Evolutionary conservation across 1,284 basidiomycete genomes (phyloP), one percentile per base, ranked within the genome.

Genomic region (Austroboletus novae-zelandiae): DNA sequence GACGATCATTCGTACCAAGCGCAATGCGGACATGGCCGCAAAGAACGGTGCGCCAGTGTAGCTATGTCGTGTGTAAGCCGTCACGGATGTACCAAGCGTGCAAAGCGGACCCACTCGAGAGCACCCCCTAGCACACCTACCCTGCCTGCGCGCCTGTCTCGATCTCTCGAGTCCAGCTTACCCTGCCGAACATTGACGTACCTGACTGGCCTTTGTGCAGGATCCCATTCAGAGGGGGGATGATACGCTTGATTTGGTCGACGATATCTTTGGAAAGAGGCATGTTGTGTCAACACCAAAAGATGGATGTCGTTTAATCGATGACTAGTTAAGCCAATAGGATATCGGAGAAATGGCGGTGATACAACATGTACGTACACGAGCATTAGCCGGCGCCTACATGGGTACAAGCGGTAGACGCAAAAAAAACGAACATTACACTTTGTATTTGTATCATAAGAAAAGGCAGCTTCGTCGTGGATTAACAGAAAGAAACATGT

Each of bases 41-140:
- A 96, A 99, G 78, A 86, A 99, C 0, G 96, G 96, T 23, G 96
- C 96, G 15, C 96, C 97, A 0, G 94, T 93, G 70, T 98, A 99
- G 62, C 87, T 87, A 40, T 42, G 27, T 18, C 32, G n/a, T 43
- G 20, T 23, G 20, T 23, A 5, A 23, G 20, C 20, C 5, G 20
- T 3, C 20, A 23, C 20, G 2, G 20, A 23, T 5, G 20, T 23
- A 31, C 36, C 42, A 23, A 30, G 23, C 7, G 25, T 1, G 31
- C 7, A 7, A 9, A 35, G 23, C 30, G 17, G 43, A 55, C 78
- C 65, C 48, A 94, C 93, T 98, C 96, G 55, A 88, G 76, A 29
- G 91, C 91, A 20, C 96, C 96, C 47, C 96, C 96, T 4, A 99
- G 78, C 17, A 99, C 89, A 45, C 93, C 96, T 27, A 99, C 88